Evolutionary conservation across 1,139 yeast genomes (phyloP).

Genomic region (Waltiozyma sp.): DNA sequence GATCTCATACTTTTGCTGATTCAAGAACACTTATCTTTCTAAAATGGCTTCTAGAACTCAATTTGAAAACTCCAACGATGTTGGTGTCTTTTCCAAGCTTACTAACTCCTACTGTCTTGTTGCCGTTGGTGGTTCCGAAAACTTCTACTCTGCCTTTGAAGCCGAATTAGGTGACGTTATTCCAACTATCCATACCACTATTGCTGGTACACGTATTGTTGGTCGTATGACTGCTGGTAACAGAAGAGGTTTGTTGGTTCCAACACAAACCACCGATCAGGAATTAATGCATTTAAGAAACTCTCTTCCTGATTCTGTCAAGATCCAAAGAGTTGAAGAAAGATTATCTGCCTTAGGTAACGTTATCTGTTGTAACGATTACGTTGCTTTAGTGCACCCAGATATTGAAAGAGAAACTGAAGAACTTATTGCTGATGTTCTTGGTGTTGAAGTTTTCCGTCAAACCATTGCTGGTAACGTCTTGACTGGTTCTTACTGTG

Average conservation of each 20-base stretch:
- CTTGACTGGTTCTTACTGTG: slow-evolving; percentile 91
- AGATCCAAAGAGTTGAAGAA: slow-evolving; percentile 96
- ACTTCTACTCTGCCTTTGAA: slow-evolving; percentile 94
- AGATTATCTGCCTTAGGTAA: slow-evolving; percentile 94
- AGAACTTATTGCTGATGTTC: slow-evolving; percentile 95
- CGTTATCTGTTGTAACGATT: slow-evolving; percentile 97
- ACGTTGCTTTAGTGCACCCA: slow-evolving; percentile 97
- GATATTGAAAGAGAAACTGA: slow-evolving; percentile 99
- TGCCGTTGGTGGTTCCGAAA: slow-evolving; percentile 96
- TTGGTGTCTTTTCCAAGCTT: slow-evolving; percentile 93
- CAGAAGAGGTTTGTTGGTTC: slow-evolving; percentile 93
- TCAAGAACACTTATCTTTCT: background rate
- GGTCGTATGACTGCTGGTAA: slow-evolving; percentile 99
- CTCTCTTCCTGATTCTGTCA: slow-evolving; percentile 91
- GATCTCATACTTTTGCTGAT: no score
- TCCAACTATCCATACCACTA: slow-evolving; percentile 94
- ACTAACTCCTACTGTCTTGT: slow-evolving; percentile 95
- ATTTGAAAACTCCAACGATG: slow-evolving; percentile 96
- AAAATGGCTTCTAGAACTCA: slow-evolving; percentile 50
- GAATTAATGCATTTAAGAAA: slow-evolving; percentile 96
- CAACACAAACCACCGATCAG: slow-evolving; percentile 98
- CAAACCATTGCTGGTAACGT: slow-evolving; percentile 98
- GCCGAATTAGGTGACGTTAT: slow-evolving; percentile 94
- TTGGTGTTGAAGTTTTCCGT: slow-evolving; percentile 98
- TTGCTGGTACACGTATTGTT: slow-evolving; percentile 95